phyloP scores from a whole-genome alignment of 768 basidiomycete species.

The Rhodotorula graminis region DNA sequence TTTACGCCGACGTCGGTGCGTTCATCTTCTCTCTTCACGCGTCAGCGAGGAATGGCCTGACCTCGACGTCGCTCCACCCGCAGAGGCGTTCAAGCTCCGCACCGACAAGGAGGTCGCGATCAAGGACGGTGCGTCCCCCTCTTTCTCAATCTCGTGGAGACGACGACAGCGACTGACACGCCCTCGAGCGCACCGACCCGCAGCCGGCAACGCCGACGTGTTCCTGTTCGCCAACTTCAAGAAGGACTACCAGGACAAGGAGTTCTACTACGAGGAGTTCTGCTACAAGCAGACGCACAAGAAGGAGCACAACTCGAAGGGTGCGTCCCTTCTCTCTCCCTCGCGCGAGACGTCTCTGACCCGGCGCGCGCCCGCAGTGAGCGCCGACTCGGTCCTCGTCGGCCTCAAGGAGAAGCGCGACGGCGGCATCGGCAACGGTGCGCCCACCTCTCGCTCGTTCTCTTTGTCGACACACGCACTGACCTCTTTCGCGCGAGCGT shows the following conservation, averaged over 20 bases:
- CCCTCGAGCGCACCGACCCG: background rate
- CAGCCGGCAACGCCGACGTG: background rate
- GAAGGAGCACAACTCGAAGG: background rate
- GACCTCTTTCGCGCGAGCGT: too few species aligned
- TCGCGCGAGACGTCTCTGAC: background rate
- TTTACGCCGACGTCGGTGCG: conserved; percentile 7
- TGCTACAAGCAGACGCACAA: conserved; percentile 10
- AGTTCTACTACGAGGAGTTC: conserved; percentile 18
- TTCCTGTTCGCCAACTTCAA: background rate
- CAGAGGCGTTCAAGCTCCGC: background rate
- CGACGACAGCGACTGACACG: background rate
- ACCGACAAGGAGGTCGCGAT: background rate
- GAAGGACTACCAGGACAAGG: background rate
- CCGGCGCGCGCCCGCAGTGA: background rate
- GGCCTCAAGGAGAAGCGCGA: background rate
- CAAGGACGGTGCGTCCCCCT: background rate
- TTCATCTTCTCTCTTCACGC: background rate
- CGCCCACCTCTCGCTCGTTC: too few species aligned
- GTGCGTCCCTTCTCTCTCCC: background rate
- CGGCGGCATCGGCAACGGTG: background rate
- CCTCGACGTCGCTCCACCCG: too few species aligned
- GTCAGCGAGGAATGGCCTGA: background rate
- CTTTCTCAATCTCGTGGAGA: background rate
- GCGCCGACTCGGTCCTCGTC: background rate
- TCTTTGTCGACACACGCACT: too few species aligned